These are phyloP conservation scores for Liriodendron chinense DNA, from an alignment of 164 flowering plant genomes.

Conservation along the genomic window DNA sequence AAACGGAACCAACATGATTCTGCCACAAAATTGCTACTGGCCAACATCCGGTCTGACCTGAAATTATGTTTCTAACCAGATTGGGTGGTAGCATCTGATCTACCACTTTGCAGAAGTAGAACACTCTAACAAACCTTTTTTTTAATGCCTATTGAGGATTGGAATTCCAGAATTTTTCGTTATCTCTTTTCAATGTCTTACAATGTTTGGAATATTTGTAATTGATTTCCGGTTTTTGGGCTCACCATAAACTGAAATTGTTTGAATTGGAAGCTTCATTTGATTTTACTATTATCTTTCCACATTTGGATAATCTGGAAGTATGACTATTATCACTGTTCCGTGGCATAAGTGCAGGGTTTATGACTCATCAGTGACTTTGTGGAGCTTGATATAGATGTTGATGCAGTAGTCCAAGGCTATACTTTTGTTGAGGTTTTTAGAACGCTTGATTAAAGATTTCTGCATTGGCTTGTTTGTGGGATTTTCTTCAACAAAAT, in stretches of 20 bases:
- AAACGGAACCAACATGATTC: too few relatives aligned
- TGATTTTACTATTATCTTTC: background rate
- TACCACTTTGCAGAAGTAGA: background rate
- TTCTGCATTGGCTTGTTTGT: background rate
- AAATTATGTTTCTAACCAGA: too few relatives aligned
- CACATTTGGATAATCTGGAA: background rate
- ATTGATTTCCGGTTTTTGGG: background rate
- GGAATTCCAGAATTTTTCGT: too few relatives aligned
- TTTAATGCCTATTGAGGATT: too few relatives aligned
- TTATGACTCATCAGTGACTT: background rate
- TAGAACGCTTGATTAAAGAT: background rate
- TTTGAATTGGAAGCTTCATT: background rate
- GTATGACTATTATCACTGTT: background rate
- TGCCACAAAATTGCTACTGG: too few relatives aligned
- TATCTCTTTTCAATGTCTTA: background rate
- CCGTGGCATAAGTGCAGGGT: conserved; percentile 2
- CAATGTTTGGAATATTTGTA: background rate
- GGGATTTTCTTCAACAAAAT: background rate
- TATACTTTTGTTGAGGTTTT: background rate
- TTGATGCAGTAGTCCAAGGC: background rate
- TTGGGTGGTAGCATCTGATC: too few relatives aligned
- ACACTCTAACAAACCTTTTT: background rate
- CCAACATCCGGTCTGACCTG: too few relatives aligned
- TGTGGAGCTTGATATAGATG: background rate
- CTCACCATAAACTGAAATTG: background rate